phyloP scores from a whole-genome alignment of 148 eudicot species.

The Salicornia ramosissima region DNA sequence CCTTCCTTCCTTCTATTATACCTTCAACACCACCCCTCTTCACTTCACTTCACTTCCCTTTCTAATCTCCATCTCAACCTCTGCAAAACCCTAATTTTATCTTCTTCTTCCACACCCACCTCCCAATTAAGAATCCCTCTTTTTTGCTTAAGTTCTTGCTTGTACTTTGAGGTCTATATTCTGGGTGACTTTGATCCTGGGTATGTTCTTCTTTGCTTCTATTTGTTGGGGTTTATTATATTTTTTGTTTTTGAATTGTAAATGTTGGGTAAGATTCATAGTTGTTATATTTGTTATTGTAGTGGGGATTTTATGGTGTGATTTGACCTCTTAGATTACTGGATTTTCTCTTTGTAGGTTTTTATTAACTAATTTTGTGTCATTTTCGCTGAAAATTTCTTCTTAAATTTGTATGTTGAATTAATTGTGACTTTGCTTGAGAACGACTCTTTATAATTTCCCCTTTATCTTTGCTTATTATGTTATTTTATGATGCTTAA shows the following conservation, averaged over 20 bases:
- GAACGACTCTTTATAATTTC: slow-evolving; percentile 10
- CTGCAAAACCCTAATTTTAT: slow-evolving; percentile 17
- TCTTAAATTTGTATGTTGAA: not conserved
- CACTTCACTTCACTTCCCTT: no score
- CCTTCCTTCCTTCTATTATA: no score
- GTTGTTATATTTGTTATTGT: not conserved
- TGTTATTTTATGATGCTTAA: not conserved
- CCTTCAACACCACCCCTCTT: not conserved
- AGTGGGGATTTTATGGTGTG: not conserved
- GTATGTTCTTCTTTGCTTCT: not conserved
- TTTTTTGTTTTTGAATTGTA: no score
- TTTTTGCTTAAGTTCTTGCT: not conserved
- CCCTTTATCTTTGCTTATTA: not conserved
- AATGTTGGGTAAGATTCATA: not conserved
- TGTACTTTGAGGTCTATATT: not conserved
- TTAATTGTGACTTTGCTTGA: slow-evolving; percentile 8
- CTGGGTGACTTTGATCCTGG: not conserved
- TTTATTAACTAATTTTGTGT: slow-evolving; percentile 8
- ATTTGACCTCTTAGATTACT: slow-evolving; percentile 7
- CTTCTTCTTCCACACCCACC: not conserved
- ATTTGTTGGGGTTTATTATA: not conserved
- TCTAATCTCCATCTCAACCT: no score
- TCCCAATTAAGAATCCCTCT: not conserved
- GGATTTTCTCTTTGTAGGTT: not conserved
- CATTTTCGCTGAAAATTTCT: not conserved